Evolutionary conservation across 2,329 filamentous ascomycete species (phyloP), one percentile per base, ranked within the genome.

Genomic region (Hyphodiscus sp.): DNA sequence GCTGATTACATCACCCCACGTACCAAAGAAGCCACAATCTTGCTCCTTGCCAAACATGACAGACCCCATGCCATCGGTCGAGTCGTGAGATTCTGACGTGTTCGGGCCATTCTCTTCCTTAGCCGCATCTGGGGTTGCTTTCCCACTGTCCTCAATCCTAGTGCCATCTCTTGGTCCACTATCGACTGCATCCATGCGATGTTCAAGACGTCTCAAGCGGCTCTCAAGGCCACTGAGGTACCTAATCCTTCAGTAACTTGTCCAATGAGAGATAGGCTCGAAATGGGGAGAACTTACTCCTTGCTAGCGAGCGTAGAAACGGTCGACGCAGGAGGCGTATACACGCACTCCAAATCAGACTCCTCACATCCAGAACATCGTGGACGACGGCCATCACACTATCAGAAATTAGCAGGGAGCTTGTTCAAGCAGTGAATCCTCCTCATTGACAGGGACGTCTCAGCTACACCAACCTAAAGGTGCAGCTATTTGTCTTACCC

Each of bases 351-450:
- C 51, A 73, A 73, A 7, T 68, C 70, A 29, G 74, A 63, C 33
- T 71, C 68, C 16, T 55, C 58, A 52, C 74, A 76, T 20, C 68
- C 63, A n/a, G 69, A 69, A 55, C 74, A 76, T 44, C 67, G 68
- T 13, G 74, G 74, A 19, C 70, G 66, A 11, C 57, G 58, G 11
- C 73, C 73, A 63, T 76, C 72, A 51, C 74, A 76, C 65, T 74
- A 26, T 26, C n/a, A n/a, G n/a, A n/a, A n/a, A n/a, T n/a, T n/a
- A n/a, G n/a, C n/a, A n/a, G n/a, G n/a, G n/a, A n/a, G n/a, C n/a
- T n/a, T n/a, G n/a, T n/a, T n/a, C n/a, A n/a, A 26, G 8, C 23
- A 26, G 3, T 26, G 23, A 26, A 26, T 26, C 8, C 4, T 26
- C 23, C n/a, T n/a, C n/a, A n/a, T n/a, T n/a, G n/a, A n/a, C n/a